These are phyloP conservation scores for Elsinoe perseae DNA, from an alignment of 2,329 filamentous ascomycete species.

Conservation along the genomic window DNA sequence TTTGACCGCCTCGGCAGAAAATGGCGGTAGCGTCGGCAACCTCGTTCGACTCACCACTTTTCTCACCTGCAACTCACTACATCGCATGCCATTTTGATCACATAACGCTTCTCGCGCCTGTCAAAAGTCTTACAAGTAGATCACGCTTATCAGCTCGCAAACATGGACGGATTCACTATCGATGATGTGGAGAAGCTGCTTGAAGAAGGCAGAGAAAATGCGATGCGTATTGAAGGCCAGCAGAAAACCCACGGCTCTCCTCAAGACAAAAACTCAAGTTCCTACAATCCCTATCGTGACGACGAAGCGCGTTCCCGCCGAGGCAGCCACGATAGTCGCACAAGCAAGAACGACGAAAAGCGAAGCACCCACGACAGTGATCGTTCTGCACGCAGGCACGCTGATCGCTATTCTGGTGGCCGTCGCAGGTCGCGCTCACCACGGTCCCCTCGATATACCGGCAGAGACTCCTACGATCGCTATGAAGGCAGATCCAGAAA, in stretches of 20 bases:
- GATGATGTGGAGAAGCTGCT: slow-evolving; percentile 25
- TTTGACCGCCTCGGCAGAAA: slow-evolving; percentile 8
- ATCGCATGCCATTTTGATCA: slow-evolving; percentile 1
- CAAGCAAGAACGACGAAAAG: slow-evolving; percentile 32
- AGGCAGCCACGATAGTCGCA: slow-evolving; percentile 24
- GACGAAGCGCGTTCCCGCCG: slow-evolving; percentile 18
- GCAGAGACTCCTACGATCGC: not conserved
- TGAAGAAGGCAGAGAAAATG: slow-evolving; percentile 29
- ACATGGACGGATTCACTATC: not conserved
- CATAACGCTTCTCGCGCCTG: slow-evolving; percentile 10
- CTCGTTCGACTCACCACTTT: not conserved
- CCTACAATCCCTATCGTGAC: slow-evolving; percentile 25
- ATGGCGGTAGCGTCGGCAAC: not conserved
- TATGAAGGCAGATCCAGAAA: slow-evolving; percentile 43
- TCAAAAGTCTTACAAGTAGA: slow-evolving; percentile 6
- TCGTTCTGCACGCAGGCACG: not conserved
- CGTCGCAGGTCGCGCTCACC: slow-evolving; percentile 23
- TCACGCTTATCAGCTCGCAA: not conserved
- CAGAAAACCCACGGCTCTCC: slow-evolving; percentile 20
- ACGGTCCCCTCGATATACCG: slow-evolving; percentile 18
- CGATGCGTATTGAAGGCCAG: slow-evolving; percentile 29
- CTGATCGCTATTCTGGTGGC: slow-evolving; percentile 20
- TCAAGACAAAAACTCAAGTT: not conserved
- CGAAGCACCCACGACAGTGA: slow-evolving; percentile 33
- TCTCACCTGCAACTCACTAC: not conserved